phyloP scores from a whole-genome alignment of 2,329 filamentous ascomycete species.

The Exophiala calicioides region DNA sequence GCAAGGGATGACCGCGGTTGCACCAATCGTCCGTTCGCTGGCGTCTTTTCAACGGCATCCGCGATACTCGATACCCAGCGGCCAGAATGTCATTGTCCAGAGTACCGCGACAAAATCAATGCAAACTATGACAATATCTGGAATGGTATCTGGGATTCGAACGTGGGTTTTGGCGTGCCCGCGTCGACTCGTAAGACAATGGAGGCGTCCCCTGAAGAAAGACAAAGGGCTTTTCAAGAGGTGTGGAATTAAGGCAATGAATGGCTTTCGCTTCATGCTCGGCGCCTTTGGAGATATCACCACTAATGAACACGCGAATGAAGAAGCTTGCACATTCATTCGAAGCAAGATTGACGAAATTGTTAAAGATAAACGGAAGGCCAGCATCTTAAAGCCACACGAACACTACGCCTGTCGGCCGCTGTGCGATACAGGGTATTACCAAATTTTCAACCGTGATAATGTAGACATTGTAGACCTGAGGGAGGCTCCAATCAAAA shows the following conservation, averaged over 20 bases:
- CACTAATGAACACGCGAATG: conserved; percentile 49
- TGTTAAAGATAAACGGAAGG: conserved; percentile 52
- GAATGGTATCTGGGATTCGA: conserved; percentile 32
- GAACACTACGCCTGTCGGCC: conserved; percentile 25
- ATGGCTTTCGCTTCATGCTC: conserved; percentile 44
- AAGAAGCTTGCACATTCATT: conserved; percentile 58
- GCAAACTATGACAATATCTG: conserved; percentile 38
- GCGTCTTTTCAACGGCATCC: conserved; percentile 40
- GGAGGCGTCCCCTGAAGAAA: conserved; percentile 11
- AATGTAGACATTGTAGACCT: conserved; percentile 52
- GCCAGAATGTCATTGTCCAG: conserved; percentile 4
- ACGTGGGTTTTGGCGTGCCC: conserved; percentile 25
- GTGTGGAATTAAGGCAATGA: conserved; percentile 37
- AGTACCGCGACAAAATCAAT: conserved; percentile 32
- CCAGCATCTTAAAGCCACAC: conserved; percentile 19
- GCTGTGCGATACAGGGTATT: conserved; percentile 26
- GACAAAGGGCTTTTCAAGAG: conserved; percentile 34
- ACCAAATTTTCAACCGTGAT: too few relatives aligned
- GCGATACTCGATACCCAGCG: conserved; percentile 14
- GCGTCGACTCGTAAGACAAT: conserved; percentile 26
- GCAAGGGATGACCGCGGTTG: background rate
- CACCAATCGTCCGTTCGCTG: conserved; percentile 14
- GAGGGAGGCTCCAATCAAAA: conserved; percentile 44
- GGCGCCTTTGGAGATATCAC: conserved; percentile 41
- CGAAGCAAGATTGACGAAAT: conserved; percentile 53